Evolutionary conservation across 129 eudicot genomes (phyloP), one percentile per base, ranked within the genome.

Genomic region (Chrysanthemum seticuspe): DNA sequence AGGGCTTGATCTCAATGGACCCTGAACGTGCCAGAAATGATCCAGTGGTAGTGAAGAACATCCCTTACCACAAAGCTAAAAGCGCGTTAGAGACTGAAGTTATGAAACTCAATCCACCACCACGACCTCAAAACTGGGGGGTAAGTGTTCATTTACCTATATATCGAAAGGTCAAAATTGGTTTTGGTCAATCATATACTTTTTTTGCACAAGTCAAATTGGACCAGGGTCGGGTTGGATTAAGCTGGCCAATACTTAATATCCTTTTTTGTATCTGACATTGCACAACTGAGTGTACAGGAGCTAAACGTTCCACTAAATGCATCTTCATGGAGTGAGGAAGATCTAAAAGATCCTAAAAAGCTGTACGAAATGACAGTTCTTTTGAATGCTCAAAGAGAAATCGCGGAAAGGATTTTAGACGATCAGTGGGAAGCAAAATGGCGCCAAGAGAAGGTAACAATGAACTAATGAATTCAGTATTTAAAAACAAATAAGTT

Each of bases 51-150:
- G 92, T 93, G 48, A 89, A 80, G 77, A 93, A 93, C 73, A 76
- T 87, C 14, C 90, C 98, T 18, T 85, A 76, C 85, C 84, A 70
- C 84, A 93, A 79, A 83, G 95, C 96, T 61, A 93, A 84, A 81
- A 79, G 71, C 29, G 82, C 88, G 25, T 75, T 93, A 54, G 96
- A 89, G 78, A 68, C 82, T 6, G 95, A 93, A 85, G 96, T 93
- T 11, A 78, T 93, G 96, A 89, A 89, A 82, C 90, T 93, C 59
- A 65, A 87, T 84, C 95, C 98, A 68, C 98, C 98, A 52, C 98
- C 96, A 29, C 88, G 98, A 29, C 98, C 98, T 79, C 78, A 76
- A 25, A 87, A 93, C 72, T 93, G 98, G 98, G 98, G 98, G 86
- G 98, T 93, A 85, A 51, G 86, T 81, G 2, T 58, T 52, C 48